Evolutionary conservation across 1,139 yeast species (phyloP).

Genomic region (Meyerozyma smithsonii): DNA sequence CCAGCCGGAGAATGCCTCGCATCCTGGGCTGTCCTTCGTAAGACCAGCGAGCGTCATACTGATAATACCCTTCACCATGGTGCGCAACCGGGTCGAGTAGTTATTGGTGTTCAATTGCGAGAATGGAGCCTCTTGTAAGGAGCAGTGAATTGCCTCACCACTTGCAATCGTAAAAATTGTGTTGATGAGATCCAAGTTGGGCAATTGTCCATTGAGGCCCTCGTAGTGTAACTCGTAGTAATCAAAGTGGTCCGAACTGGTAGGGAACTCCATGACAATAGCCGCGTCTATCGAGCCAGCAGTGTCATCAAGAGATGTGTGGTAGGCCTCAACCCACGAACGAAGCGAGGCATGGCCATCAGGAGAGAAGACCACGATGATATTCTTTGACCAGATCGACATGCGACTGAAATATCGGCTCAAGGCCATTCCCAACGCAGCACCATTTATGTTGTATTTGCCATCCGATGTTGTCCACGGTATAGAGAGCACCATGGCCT

Average conservation of each 20-base stretch:
- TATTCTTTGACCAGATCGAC: slow-evolving; percentile 95
- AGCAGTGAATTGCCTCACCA: slow-evolving; percentile 69
- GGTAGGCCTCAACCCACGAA: slow-evolving; percentile 94
- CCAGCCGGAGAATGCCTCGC: slow-evolving; percentile 95
- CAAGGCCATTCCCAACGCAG: slow-evolving; percentile 66
- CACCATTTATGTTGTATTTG: slow-evolving; percentile 72
- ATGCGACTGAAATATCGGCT: slow-evolving; percentile 77
- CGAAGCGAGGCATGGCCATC: slow-evolving; percentile 68
- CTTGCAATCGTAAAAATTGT: slow-evolving; percentile 67
- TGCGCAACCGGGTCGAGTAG: slow-evolving; percentile 52
- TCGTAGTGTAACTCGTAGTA: slow-evolving; percentile 73
- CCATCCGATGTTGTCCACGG: slow-evolving; percentile 72
- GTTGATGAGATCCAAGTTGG: slow-evolving; percentile 85
- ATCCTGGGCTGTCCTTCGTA: slow-evolving; percentile 52
- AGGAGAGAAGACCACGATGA: slow-evolving; percentile 78
- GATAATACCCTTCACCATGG: slow-evolving; percentile 60
- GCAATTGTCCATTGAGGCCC: slow-evolving; percentile 93
- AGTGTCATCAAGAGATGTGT: slow-evolving; percentile 74
- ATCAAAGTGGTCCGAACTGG: slow-evolving; percentile 63
- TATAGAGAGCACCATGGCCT: slow-evolving; percentile 85
- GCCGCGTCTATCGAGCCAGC: slow-evolving; percentile 98
- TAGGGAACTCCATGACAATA: slow-evolving; percentile 74
- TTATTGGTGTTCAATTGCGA: slow-evolving; percentile 42
- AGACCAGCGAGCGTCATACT: slow-evolving; percentile 72
- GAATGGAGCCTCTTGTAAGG: slow-evolving; percentile 57